Conservation (phyloP, 352 stramenopile genomes). For the Globisporangium parvum region DNA sequence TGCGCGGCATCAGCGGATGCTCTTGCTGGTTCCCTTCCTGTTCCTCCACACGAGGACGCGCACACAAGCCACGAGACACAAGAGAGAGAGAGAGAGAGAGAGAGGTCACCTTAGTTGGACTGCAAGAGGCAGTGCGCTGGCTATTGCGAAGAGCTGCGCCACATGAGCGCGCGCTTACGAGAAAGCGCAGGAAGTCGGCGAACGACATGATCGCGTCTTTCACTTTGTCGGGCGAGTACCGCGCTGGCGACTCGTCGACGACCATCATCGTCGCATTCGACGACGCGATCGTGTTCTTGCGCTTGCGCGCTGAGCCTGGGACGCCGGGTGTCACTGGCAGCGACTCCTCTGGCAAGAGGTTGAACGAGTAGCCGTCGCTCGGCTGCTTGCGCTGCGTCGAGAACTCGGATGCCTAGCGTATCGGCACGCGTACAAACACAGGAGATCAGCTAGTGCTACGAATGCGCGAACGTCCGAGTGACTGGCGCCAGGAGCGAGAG, state of each 20-base stretch:
- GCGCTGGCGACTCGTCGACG: conserved; percentile 40
- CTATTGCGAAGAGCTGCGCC: not conserved
- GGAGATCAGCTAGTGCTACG: no score
- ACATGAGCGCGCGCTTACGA: conserved; percentile 29
- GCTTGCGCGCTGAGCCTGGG: conserved; percentile 21
- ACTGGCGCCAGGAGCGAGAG: no score
- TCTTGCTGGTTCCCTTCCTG: conserved; percentile 75
- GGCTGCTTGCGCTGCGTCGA: conserved; percentile 25
- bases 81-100: conserved; percentile 19
- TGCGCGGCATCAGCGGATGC: conserved; percentile 66
- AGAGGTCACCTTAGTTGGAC: conserved; percentile 27
- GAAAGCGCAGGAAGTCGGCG: conserved; percentile 75
- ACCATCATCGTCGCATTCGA: conserved; percentile 14
- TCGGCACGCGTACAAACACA: not conserved
- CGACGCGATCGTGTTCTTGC: conserved; percentile 18
- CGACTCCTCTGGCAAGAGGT: conserved; percentile 38
- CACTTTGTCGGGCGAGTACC: conserved; percentile 67
- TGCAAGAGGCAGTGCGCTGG: not conserved
- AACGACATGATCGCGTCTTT: conserved; percentile 79
- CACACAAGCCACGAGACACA: conserved; percentile 3
- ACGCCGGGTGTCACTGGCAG: conserved; percentile 14
- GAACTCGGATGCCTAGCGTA: conserved; percentile 19
- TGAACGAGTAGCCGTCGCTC: conserved; percentile 41
- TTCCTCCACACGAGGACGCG: conserved; percentile 41
- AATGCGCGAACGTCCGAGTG: no score